Evolutionary conservation across 495 filamentous ascomycete genomes (phyloP).

Genomic region (Neurospora africana): DNA sequence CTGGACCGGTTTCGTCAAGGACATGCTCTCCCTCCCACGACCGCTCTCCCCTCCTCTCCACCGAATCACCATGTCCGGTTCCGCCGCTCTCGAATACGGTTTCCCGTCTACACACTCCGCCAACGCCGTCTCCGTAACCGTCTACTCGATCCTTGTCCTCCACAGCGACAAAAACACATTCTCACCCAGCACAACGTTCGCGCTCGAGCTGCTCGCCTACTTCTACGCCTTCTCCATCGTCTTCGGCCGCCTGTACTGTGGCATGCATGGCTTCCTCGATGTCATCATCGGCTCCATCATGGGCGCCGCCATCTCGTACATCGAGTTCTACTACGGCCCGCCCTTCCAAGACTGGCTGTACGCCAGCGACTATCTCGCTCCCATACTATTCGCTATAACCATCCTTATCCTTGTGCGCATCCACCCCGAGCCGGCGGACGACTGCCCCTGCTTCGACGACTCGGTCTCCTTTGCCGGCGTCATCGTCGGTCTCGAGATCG

Average conservation of each 20-base stretch:
- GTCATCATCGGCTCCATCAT: constrained; percentile 67
- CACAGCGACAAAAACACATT: constrained; percentile 44
- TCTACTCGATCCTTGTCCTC: constrained; percentile 66
- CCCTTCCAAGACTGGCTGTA: constrained; percentile 57
- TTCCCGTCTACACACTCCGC: constrained; percentile 96
- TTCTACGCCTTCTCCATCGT: constrained; percentile 85
- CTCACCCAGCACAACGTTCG: constrained; percentile 38
- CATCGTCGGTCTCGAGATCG: constrained; percentile 66
- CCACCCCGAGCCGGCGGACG: constrained; percentile 91
- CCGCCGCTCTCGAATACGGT: constrained; percentile 88
- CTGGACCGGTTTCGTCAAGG: constrained; percentile 88
- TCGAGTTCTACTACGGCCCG: constrained; percentile 63
- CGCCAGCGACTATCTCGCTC: constrained; percentile 43
- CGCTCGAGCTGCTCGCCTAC: constrained; percentile 58
- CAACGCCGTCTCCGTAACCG: constrained; percentile 87
- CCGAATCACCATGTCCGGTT: constrained; percentile 93
- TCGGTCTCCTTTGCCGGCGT: constrained; percentile 89
- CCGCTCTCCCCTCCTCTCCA: constrained; percentile 88
- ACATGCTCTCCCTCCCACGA: constrained; percentile 86
- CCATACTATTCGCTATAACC: constrained; percentile 48
- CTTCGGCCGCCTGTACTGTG: constrained; percentile 85
- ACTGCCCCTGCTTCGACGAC: constrained; percentile 97
- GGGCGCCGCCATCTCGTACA: constrained; percentile 52
- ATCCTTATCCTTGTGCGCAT: constrained; percentile 71
- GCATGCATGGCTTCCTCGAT: constrained; percentile 97